Base-by-base conservation (phyloP, 495 filamentous ascomycete genomes). In the Penicillium arizonense region DNA sequence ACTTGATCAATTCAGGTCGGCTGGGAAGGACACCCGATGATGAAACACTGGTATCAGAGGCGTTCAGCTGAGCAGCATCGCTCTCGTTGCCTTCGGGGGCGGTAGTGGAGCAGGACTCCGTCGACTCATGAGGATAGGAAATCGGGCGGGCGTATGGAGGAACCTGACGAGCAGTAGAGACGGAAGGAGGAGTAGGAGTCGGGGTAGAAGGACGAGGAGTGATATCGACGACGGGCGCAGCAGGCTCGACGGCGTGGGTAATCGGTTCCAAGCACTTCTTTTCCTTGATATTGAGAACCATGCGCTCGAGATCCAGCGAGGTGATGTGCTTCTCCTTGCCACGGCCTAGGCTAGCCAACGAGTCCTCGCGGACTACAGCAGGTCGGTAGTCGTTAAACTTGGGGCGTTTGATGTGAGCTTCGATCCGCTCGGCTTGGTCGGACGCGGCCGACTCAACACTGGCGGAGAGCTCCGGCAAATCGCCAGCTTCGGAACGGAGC, bases 241-340 rank as follows among this genome's bases (percentile, higher is more conserved):
- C 51, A 16, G 77, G 75, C 11, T 77, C 65, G 41, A 83, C 71
- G 28, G 62, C 54, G 28, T 76, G 63, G 45, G 76, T 61, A 18
- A 83, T 62, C 3, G 83, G 83, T 58, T 79, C 74, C n/a, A 94
- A 77, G 36, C 77, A 76, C 72, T 89, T 88, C 64, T 78, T 78
- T 63, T 91, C 84, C 63, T 93, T 86, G 62, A 97, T 94, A 50
- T 90, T 89, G 35, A 86, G 80, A 0, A 97, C 88, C 84, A 96
- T 94, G 63, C 91, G 91, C 74, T 95, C 88, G 14, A 97, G 71
- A 54, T 90, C 88, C 53, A 86, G 75, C 2, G 91, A 88, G 0
- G 91, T 94, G 49, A 97, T 95, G 70, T 97, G 94, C 58, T 91
- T 89, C 68, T 96, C 90, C 42, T 82, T 84, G 13, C 87, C 86